These are phyloP conservation scores for Microstegium vimineum DNA, from an alignment of 176 grass and related monocot species.

Conservation along the genomic window DNA sequence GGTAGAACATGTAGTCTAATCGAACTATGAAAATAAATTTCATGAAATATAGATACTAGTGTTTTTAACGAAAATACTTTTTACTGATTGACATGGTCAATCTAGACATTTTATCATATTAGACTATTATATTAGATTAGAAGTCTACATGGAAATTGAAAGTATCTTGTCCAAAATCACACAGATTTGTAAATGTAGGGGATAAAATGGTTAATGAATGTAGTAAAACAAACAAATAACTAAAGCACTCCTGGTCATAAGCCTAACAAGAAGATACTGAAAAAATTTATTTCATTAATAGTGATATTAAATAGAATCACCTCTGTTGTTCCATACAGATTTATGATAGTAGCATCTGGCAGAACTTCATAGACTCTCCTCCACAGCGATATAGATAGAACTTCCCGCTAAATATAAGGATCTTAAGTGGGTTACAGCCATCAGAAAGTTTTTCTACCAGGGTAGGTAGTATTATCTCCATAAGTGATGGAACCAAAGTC, in stretches of 20 bases:
- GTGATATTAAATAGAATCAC: conserved; percentile 41
- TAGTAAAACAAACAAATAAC: not conserved
- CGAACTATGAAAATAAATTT: not conserved
- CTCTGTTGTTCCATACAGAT: conserved; percentile 87
- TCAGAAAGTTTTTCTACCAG: conserved; percentile 36
- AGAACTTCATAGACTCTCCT: conserved; percentile 53
- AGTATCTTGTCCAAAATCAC: not conserved
- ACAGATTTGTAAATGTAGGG: not conserved
- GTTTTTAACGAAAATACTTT: not conserved
- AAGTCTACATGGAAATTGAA: not conserved
- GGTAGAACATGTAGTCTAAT: not conserved
- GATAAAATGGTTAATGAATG: not conserved
- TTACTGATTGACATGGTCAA: not conserved
- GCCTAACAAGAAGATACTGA: not conserved
- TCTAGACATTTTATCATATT: not conserved
- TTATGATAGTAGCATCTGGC: conserved; percentile 64
- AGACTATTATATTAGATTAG: not conserved
- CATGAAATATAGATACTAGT: not conserved
- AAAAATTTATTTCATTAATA: not conserved
- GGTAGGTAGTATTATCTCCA: conserved; percentile 52
- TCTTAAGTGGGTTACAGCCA: conserved; percentile 49
- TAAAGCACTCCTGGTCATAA: not conserved
- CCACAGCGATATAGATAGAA: conserved; percentile 62
- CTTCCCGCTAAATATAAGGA: conserved; percentile 82
- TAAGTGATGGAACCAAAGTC: conserved; percentile 78